Percentiles rank a stretch among this genome's conserved stretches.
Evolutionary conservation across 805 yeast genomes (phyloP).

Genomic region (Lipomyces yamadae): DNA sequence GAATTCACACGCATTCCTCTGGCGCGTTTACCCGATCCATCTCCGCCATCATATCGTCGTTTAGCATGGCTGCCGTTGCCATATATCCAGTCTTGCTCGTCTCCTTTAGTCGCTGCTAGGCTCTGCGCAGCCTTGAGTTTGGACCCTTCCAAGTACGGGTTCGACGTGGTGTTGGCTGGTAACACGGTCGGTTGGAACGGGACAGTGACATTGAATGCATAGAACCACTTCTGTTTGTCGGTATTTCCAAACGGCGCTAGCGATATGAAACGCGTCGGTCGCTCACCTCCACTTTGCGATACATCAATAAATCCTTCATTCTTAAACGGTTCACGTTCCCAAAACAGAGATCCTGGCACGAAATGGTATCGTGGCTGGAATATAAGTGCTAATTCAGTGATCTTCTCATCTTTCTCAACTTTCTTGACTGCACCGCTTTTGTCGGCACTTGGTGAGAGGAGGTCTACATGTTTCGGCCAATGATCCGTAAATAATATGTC

Average conservation of each 20-base stretch:
- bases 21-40: not conserved
- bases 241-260: conserved; percentile 60
- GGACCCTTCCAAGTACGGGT: conserved; percentile 44
- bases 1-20: conserved; percentile 22
- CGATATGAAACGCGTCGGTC: conserved; percentile 66
- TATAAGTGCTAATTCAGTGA: conserved; percentile 26
- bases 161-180: conserved; percentile 43
- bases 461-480: conserved; percentile 37
- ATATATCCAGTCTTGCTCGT: conserved; percentile 18
- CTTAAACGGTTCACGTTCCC: conserved; percentile 41
- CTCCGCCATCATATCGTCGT: conserved; percentile 16
- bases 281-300: conserved; percentile 22
- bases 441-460: conserved; percentile 30
- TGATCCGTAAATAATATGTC: conserved; percentile 37
- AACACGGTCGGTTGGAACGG: conserved; percentile 40
- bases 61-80: conserved; percentile 14
- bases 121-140: conserved; percentile 12
- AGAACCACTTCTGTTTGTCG: conserved; percentile 66
- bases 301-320: conserved; percentile 21
- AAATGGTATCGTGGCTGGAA: conserved; percentile 39
- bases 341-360: conserved; percentile 30
- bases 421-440: conserved; percentile 10
- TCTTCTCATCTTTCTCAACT: conserved; percentile 12
- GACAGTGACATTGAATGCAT: conserved; percentile 62
- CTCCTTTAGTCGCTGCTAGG: not conserved